Evolutionary conservation across 2,329 filamentous ascomycete genomes (phyloP).

Genomic region (Aspergillus unguis): DNA sequence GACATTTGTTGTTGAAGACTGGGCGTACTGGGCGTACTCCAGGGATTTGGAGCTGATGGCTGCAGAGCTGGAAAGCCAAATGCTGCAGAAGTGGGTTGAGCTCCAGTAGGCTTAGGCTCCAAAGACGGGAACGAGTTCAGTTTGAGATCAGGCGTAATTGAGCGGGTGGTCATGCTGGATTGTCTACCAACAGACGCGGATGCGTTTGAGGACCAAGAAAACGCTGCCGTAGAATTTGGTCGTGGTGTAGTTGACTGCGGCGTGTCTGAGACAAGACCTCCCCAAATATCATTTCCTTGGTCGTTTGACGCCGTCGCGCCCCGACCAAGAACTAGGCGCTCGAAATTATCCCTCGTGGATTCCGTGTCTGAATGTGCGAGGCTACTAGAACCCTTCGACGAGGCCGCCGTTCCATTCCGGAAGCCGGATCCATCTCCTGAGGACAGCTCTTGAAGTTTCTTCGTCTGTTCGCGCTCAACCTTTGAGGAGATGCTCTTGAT

Average conservation of each 20-base stretch:
- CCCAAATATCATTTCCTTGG: constrained; percentile 33
- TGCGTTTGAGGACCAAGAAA: constrained; percentile 44
- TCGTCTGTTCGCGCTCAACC: constrained; percentile 84
- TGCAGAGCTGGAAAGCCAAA: constrained; percentile 29
- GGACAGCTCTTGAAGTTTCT: constrained; percentile 80
- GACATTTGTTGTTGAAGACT: constrained; percentile 15
- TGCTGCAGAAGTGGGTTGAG: constrained; percentile 29
- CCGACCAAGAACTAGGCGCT: constrained; percentile 80
- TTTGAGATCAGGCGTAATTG: constrained; percentile 53
- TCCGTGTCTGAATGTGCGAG: constrained; percentile 48
- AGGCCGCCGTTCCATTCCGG: constrained; percentile 25
- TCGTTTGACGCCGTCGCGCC: constrained; percentile 35
- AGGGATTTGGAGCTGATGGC: constrained; percentile 27
- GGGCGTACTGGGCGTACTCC: constrained; percentile 15
- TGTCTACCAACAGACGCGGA: constrained; percentile 19
- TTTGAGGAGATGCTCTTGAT: constrained; percentile 75
- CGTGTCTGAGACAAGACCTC: constrained; percentile 29
- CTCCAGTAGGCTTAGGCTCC: constrained; percentile 41
- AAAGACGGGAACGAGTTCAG: constrained; percentile 49
- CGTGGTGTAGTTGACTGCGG: constrained; percentile 20
- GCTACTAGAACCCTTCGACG: constrained; percentile 25
- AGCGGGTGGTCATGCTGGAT: constrained; percentile 35
- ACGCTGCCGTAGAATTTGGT: constrained; percentile 25
- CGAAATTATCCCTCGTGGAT: constrained; percentile 71
- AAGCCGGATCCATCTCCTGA: constrained; percentile 53